Evolutionary conservation across 2,329 filamentous ascomycete genomes (phyloP).

Genomic region (Remersonia thermophila): DNA sequence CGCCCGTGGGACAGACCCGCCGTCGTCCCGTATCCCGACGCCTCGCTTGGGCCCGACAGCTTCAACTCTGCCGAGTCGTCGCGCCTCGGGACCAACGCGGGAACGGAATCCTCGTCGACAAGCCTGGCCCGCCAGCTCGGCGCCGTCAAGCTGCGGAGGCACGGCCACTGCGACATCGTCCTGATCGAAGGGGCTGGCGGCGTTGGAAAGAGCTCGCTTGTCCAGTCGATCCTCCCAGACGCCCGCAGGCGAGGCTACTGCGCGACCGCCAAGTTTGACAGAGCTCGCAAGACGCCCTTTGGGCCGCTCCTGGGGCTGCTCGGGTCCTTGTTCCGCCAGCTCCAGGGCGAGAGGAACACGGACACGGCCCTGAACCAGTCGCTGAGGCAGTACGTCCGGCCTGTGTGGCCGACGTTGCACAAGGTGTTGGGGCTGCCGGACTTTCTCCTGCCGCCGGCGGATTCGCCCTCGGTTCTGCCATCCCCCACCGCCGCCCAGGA

Average conservation of each 20-base stretch:
- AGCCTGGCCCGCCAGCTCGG: conserved; percentile 43
- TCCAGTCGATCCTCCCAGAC: conserved; percentile 50
- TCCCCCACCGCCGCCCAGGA: conserved; percentile 15
- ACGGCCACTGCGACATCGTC: conserved; percentile 52
- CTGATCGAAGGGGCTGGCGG: conserved; percentile 49
- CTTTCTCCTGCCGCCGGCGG: conserved; percentile 49
- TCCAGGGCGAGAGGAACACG: conserved; percentile 54
- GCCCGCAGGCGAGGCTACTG: conserved; percentile 51
- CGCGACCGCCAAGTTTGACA: conserved; percentile 54
- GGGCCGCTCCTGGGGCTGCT: conserved; percentile 52
- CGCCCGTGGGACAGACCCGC: conserved; percentile 42
- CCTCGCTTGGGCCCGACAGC: conserved; percentile 35
- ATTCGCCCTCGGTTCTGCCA: conserved; percentile 28
- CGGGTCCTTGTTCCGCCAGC: conserved; percentile 54
- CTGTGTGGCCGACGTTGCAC: conserved; percentile 53
- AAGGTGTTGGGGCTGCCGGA: conserved; percentile 52
- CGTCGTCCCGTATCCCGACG: conserved; percentile 38
- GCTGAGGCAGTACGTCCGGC: conserved; percentile 49
- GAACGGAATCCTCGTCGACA: conserved; percentile 30
- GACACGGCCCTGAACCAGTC: conserved; percentile 51
- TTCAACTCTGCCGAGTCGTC: conserved; percentile 27
- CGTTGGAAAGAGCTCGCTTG: conserved; percentile 52
- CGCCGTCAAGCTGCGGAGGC: conserved; percentile 45
- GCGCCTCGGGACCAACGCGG: conserved; percentile 25
- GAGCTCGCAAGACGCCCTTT: conserved; percentile 46